These are phyloP conservation scores for Ceratobasidium sp. DNA, from an alignment of 1,284 basidiomycete species.

Conservation along the genomic window DNA sequence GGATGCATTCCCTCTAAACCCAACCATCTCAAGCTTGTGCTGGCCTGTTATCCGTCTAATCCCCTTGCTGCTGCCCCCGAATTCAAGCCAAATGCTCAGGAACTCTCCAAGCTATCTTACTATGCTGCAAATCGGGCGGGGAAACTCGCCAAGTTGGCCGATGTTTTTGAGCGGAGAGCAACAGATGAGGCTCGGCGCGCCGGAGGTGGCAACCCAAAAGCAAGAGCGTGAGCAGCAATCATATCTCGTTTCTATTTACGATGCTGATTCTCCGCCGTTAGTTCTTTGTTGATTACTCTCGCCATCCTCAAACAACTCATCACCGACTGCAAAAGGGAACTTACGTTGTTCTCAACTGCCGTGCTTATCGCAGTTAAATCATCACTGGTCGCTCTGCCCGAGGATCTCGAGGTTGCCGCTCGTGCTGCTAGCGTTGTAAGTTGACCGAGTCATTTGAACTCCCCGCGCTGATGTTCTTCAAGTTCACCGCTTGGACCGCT, in stretches of 20 bases:
- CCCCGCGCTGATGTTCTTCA: conserved; percentile 23
- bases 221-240: conserved; percentile 52
- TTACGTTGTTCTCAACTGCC: conserved; percentile 79
- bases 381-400: conserved; percentile 66
- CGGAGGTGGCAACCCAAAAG: conserved; percentile 73
- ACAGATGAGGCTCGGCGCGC: conserved; percentile 71
- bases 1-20: conserved; percentile 59
- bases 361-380: conserved; percentile 77
- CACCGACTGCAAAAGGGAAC: conserved; percentile 88
- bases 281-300: conserved; percentile 85
- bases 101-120: conserved; percentile 90
- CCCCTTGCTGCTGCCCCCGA: conserved; percentile 78
- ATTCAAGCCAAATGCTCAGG: conserved; percentile 86
- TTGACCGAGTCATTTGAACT: conserved; percentile 41
- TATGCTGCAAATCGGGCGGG: conserved; percentile 90
- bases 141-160: conserved; percentile 85
- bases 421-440: conserved; percentile 83
- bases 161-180: conserved; percentile 82
- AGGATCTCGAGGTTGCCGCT: conserved; percentile 85
- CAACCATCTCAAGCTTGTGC: conserved; percentile 85
- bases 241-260: not conserved
- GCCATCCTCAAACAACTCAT: conserved; percentile 84
- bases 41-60: conserved; percentile 89
- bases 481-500: conserved; percentile 94
- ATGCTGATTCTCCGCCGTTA: conserved; percentile 48